Evolutionary conservation across 2,329 filamentous ascomycete genomes (phyloP).

Genomic region (Phaeophleospora eucalypticola): DNA sequence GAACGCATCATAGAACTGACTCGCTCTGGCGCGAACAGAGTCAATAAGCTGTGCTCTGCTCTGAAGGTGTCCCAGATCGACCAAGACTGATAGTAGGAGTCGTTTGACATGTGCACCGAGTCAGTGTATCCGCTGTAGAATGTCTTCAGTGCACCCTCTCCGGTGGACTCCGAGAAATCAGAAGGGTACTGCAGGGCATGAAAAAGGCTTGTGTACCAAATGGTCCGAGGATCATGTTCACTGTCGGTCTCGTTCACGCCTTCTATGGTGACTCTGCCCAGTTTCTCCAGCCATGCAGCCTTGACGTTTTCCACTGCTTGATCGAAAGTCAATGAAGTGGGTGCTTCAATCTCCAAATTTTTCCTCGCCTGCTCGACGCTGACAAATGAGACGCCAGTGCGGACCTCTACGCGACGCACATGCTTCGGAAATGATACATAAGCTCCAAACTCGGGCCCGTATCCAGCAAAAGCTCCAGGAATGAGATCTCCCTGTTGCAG

Average conservation of each 20-base stretch:
- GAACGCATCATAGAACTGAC: conserved; percentile 48
- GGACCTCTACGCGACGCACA: conserved; percentile 38
- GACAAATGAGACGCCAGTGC: conserved; percentile 46
- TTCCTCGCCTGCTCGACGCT: conserved; percentile 46
- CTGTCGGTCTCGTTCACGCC: conserved; percentile 41
- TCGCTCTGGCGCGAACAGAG: conserved; percentile 45
- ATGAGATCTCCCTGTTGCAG: conserved; percentile 30
- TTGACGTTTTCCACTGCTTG: conserved; percentile 41
- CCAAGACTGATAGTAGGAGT: conserved; percentile 51
- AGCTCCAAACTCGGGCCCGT: conserved; percentile 39
- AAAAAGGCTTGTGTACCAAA: conserved; percentile 47
- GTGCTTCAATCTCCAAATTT: conserved; percentile 44
- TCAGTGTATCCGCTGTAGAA: conserved; percentile 50
- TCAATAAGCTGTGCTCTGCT: conserved; percentile 45
- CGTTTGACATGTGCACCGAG: conserved; percentile 38
- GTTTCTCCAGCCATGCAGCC: conserved; percentile 44
- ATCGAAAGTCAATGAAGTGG: conserved; percentile 36
- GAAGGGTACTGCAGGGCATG: conserved; percentile 48
- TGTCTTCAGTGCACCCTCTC: conserved; percentile 22
- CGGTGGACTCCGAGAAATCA: conserved; percentile 45
- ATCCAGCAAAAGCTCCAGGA: conserved; percentile 19
- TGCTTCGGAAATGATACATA: conserved; percentile 39
- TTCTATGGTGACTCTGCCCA: conserved; percentile 42
- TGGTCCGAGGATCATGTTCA: conserved; percentile 42
- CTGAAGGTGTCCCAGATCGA: conserved; percentile 51